Evolutionary conservation across 2,329 filamentous ascomycete genomes (phyloP), one percentile per base, ranked within the genome.

Genomic region (Diaporthe helianthi): DNA sequence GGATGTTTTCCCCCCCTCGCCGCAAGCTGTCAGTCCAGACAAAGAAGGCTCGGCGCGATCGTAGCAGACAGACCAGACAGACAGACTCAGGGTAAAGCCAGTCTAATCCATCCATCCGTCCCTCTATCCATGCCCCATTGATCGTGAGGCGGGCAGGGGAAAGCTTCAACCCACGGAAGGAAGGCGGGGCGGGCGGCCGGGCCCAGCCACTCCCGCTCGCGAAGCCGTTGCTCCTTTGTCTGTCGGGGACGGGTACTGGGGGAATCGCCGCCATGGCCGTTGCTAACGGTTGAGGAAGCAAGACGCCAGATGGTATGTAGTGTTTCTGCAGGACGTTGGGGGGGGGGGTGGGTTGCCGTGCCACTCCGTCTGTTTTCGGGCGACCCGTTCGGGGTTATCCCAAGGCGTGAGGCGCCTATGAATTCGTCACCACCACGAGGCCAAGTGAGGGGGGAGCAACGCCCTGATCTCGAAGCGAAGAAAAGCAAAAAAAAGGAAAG

Each of bases 1-100:
- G 44, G 61, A 52, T 54, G 53, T 44, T 38, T 67, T 13, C n/a
- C n/a, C n/a, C n/a, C n/a, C 68, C 64, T 63, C 67, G 67, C 29
- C 41, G 55, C 65, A 67, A 67, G 52, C 65, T 51, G 52, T 67
- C 52, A 49, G n/a, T 47, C 38, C 52, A 31, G 13, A 54, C 31
- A 54, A 36, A 49, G 24, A 33, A 33, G 10, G 31, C 36, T 38
- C 36, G 51, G 7, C 38, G 26, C 24, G 13, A n/a, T 29, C 15
- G 8, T 60, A 15, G 15, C 9, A 38, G n/a, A n/a, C n/a, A n/a
- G n/a, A n/a, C n/a, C n/a, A n/a, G n/a, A n/a, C n/a, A n/a, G n/a
- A n/a, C n/a, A n/a, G n/a, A n/a, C n/a, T n/a, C n/a, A n/a, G n/a
- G n/a, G n/a, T n/a, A n/a, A 38, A 38, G 33, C 9, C 9, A 33